Percentiles rank a stretch among this genome's conserved stretches.
Conservation (phyloP, 2,329 filamentous ascomycete species). For the Fusarium aywerte region DNA sequence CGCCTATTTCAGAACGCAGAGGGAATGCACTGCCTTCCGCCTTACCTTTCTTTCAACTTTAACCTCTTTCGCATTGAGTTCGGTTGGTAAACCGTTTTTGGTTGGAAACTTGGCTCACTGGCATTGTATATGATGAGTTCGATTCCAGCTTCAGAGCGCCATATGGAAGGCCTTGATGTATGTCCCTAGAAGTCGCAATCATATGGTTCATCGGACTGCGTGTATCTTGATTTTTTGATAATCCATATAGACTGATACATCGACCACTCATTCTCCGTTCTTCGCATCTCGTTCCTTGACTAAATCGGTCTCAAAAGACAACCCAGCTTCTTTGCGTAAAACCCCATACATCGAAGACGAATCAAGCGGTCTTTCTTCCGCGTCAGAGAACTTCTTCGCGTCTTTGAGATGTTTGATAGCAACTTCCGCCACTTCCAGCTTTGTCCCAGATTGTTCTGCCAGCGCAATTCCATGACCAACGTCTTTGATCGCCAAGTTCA, state of each 20-base stretch:
- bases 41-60: too few relatives aligned
- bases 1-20: too few relatives aligned
- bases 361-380: conserved; percentile 54
- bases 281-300: conserved; percentile 47
- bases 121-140: too few relatives aligned
- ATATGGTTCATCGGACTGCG: neutral
- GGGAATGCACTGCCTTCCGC: too few relatives aligned
- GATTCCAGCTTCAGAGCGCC: too few relatives aligned
- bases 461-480: conserved; percentile 60
- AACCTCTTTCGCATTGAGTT: too few relatives aligned
- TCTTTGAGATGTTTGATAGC: conserved; percentile 56
- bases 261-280: neutral
- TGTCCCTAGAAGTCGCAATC: neutral
- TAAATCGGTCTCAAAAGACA: conserved; percentile 57
- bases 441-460: conserved; percentile 54
- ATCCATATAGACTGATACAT: neutral
- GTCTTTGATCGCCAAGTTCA: conserved; percentile 64
- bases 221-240: neutral
- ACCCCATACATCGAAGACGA: conserved; percentile 63
- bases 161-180: neutral
- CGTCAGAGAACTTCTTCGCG: conserved; percentile 54
- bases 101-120: too few relatives aligned
- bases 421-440: conserved; percentile 55
- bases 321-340: conserved; percentile 55
- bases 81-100: too few relatives aligned